A percentile compares a stretch with the other conserved stretches of the same genome.
These are phyloP conservation scores for Paraleonurus japonicus DNA, from an alignment of 257 asterid genomes.

Conservation along the genomic window DNA sequence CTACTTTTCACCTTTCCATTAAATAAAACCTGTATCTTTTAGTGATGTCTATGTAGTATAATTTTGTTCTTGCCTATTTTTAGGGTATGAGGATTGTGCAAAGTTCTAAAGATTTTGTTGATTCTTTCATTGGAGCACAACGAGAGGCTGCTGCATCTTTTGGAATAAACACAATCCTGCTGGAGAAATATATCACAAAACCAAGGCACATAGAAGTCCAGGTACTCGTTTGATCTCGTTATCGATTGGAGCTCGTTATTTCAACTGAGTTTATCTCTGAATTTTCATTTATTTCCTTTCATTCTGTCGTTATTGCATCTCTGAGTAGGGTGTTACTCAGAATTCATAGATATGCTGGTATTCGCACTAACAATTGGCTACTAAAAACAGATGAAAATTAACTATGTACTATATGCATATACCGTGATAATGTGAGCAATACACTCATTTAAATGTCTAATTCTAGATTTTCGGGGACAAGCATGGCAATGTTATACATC, in stretches of 20 bases:
- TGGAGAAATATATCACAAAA: constrained; percentile 93
- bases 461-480: constrained; percentile 90
- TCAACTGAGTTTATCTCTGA: background rate
- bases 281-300: constrained; percentile 4
- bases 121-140: constrained; percentile 92
- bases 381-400: constrained; percentile 8
- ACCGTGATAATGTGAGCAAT: constrained; percentile 12
- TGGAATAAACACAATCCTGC: constrained; percentile 79
- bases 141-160: constrained; percentile 99
- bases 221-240: constrained; percentile 45
- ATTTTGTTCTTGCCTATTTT: constrained; percentile 29
- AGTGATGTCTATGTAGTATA: constrained; percentile 13
- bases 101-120: constrained; percentile 70
- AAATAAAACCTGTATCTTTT: constrained; percentile 12
- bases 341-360: background rate
- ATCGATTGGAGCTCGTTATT: constrained; percentile 15
- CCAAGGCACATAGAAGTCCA: constrained; percentile 99
- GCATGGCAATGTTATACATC: constrained; percentile 80
- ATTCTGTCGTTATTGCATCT: constrained; percentile 8
- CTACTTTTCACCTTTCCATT: constrained; percentile 5
- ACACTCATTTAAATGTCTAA: constrained; percentile 8
- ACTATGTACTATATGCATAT: constrained; percentile 10
- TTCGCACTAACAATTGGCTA: constrained; percentile 6
- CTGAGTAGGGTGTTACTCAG: background rate
- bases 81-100: constrained; percentile 99